Evolutionary conservation across 129 eudicot genomes (phyloP), one percentile per base, ranked within the genome.

Genomic region (Helianthus tuberosus): DNA sequence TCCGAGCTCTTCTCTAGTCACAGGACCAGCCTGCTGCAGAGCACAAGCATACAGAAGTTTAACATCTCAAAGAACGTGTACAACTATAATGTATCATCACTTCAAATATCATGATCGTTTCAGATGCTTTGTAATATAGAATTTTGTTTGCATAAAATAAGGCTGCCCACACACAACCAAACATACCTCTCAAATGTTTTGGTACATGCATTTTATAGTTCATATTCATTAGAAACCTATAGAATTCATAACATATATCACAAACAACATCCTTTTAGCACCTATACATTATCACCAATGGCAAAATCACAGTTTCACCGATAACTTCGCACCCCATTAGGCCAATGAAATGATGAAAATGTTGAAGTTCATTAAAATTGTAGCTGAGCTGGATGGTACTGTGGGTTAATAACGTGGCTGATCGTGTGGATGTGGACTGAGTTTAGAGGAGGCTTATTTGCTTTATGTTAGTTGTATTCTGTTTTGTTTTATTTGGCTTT

Each of bases 1-100:
- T 81, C 99, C 99, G 63, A 95, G 96, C 54, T 88, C 97, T 83
- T 95, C 97, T 78, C 83, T 95, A 4, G 96, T 85, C 73, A 83
- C 95, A 20, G 97, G 99, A 44, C 78, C 66, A 32, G 81, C 75
- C 17, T 81, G 86, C 99, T 91, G 83, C 64, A 65, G 16, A 73
- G 53, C 23, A 46, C 15, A 39, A 47, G 20, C 29, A 68, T 32
- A 44, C 23, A 13, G 58, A 77, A 63, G 11, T 55, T 43, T 49
- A 78, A 49, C 10, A 74, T 60, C 47, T 78, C 77, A 71, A 14
- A 11, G 14, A 64, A 51, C 32, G n/a, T 52, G 23, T 62, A 12
- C 64, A 11, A 10, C 12, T 43, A 44, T 5, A 50, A 68, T 10
- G 74, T 6, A 53, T 23, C 12, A 43, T 68, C 41, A 55, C 43